phyloP scores from a whole-genome alignment of 257 asterid species.

The Haberlea rhodopensis region DNA sequence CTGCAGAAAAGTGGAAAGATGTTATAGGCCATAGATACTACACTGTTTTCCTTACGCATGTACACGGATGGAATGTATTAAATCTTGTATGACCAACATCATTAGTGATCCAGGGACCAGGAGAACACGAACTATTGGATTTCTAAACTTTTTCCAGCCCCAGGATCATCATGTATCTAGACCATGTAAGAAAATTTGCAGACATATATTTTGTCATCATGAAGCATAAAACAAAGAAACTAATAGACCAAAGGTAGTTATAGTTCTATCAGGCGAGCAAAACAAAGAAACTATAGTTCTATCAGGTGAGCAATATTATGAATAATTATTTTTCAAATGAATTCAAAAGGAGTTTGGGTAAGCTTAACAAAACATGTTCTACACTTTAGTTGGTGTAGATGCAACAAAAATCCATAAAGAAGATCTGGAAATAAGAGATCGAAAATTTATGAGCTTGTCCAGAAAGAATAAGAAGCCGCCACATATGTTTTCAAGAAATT shows the following conservation, averaged over 20 bases:
- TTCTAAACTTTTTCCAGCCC: neutral
- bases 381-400: neutral
- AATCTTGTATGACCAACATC: constrained; percentile 10
- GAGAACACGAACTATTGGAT: no score
- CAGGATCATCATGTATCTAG: no score
- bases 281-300: neutral
- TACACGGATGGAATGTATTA: constrained; percentile 1
- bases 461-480: neutral
- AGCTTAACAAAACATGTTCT: neutral
- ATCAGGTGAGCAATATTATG: neutral
- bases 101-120: neutral
- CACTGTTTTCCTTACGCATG: constrained; percentile 1
- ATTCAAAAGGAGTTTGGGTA: neutral
- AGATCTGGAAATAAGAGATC: neutral
- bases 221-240: neutral
- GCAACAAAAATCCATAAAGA: neutral
- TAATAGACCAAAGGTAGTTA: neutral
- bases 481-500: neutral
- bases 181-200: neutral
- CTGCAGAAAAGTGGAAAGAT: constrained; percentile 43
- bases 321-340: no score
- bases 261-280: neutral
- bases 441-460: neutral
- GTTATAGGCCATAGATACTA: constrained; percentile 20
- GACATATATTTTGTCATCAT: neutral